phyloP scores from a whole-genome alignment of 148 eudicot genomes.

The Chenopodium suecicum region DNA sequence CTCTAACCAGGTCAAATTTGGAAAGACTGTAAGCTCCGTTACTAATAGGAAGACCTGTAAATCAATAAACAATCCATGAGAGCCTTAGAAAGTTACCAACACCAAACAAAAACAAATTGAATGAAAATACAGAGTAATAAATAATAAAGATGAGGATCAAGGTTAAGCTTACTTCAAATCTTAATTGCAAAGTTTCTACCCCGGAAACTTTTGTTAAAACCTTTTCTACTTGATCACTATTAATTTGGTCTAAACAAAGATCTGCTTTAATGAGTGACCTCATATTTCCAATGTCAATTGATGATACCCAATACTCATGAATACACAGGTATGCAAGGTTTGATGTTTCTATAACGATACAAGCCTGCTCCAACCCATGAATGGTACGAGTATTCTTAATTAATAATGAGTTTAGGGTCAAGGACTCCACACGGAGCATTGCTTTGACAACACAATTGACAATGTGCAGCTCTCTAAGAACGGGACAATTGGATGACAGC shows the following conservation, averaged over 20 bases:
- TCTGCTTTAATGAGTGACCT: neutral
- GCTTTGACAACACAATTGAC: neutral
- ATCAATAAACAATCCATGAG: too few species aligned
- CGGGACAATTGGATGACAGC: slow-evolving; percentile 12
- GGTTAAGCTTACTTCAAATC: too few species aligned
- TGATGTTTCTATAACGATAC: neutral
- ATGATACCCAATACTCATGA: too few species aligned
- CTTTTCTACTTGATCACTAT: neutral
- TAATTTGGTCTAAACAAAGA: neutral
- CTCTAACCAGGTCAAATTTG: slow-evolving; percentile 11
- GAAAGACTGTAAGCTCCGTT: neutral
- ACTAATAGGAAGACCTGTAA: neutral
- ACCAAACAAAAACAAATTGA: too few species aligned
- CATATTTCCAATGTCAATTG: neutral
- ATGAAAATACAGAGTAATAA: neutral
- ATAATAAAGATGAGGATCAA: too few species aligned
- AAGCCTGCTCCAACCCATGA: neutral
- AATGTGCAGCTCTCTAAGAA: slow-evolving; percentile 7
- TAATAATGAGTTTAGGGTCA: neutral
- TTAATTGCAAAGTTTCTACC: neutral
- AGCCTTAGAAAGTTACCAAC: too few species aligned
- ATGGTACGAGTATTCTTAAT: too few species aligned
- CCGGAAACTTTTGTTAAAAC: neutral
- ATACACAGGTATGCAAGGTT: slow-evolving; percentile 9
- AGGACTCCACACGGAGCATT: neutral